Evolutionary conservation across 257 asterid genomes (phyloP), one percentile per base, ranked within the genome.

Genomic region (Fraxinus excelsior): DNA sequence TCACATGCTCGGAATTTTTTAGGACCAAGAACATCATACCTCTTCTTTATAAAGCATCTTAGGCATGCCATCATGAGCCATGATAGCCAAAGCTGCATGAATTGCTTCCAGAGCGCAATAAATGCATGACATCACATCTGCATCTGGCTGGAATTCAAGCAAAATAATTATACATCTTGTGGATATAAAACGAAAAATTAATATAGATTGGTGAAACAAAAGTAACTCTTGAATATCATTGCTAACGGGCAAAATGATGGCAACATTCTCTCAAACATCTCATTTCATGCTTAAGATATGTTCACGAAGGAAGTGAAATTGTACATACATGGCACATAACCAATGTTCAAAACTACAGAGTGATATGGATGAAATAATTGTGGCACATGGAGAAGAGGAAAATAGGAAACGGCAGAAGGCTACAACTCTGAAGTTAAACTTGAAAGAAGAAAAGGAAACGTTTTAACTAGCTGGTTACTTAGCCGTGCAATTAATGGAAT

Each of bases 41-140:
- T 96, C 99, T 85, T 96, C 99, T 73, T 91, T 91, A 79, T 96
- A 96, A 40, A 96, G 87, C 86, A 88, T 96, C 83, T 96, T 96
- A 72, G 99, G 95, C 99, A 96, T 89, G 84, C 87, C 97, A 80
- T 77, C 87, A 84, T 84, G 84, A 76, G 94, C 91, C 95, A 96
- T 87, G 81, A 96, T 86, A 71, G 91, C 94, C 81, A 96, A 90
- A 85, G 98, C 90, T 70, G 97, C 99, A 84, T 89, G 98, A 85
- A 91, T 91, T 2, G 98, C 89, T 88, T 96, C 99, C 90, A 96
- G 80, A 70, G 98, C 91, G 67, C 95, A 86, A 84, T 78, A 88
- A 88, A 96, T 87, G 71, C 96, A 83, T 21, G 96, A 81, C 62
- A 88, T 87, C 76, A 86, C 90, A 78, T 93, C 98, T 67, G 91